Base-by-base conservation (phyloP, 139 green algal species). In the Pleodorina starrii region DNA sequence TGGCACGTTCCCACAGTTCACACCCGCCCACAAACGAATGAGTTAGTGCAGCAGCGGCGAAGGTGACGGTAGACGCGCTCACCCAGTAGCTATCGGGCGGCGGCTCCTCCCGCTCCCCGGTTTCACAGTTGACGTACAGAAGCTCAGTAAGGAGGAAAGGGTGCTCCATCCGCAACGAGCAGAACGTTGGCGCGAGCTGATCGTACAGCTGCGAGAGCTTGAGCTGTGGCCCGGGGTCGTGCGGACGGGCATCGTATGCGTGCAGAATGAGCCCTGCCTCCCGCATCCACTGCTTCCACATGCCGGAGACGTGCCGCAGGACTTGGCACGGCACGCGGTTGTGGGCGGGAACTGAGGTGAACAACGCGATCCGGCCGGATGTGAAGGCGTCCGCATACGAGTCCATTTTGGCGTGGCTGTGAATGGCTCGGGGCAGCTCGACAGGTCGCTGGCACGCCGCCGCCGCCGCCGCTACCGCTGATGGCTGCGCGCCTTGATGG, bases 161-260 rank as follows among this genome's bases (percentile, higher is more conserved):
- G 29, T 72, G 0, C 32, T 84, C 76, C n/a, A 71, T 32, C 19
- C 77, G 51, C 12, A 51, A 25, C 16, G 77, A 14, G 17, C 29
- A 17, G 5, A 72, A 48, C 16, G 17, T 69, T 1, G 25, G 27
- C 38, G 29, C n/a, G 38, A 75, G 38, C 36, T 44, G 7, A 10
- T 77, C 60, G 43, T 38, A 32, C 43, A 77, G 42, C 32, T 32
- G 29, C 1, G 43, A 29, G 38, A 46, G 16, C 23, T 35, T 46
- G 5, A 50, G 16, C 25, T 50, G 5, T n/a, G 63, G 63, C 2
- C 82, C 32, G 2, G 43, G 46, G 23, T 88, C 43, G 35, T 88
- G 44, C 68, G 82, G 82, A 0, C 82, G 82, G 4, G 82, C 82
- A 36, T 88, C 82, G 66, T 69, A 48, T 3, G 44, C 32, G n/a